Evolutionary conservation across 2,329 filamentous ascomycete species (phyloP).

Genomic region (Xylariaceae sp.): DNA sequence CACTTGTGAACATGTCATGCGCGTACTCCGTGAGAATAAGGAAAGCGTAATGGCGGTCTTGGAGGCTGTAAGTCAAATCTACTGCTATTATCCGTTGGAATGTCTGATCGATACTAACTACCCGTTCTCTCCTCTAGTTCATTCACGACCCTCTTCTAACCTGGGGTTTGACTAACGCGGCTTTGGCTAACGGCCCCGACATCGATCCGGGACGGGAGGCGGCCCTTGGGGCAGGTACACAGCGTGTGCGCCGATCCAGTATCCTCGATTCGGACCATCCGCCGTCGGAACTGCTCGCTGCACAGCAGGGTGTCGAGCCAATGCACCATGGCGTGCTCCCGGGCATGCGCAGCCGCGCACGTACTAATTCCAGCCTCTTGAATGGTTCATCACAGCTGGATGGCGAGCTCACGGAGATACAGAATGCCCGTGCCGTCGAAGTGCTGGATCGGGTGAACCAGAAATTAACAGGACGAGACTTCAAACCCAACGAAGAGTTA

Average conservation of each 20-base stretch:
- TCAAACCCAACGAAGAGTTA: conserved; percentile 79
- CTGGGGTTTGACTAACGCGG: conserved; percentile 73
- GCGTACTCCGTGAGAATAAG: conserved; percentile 92
- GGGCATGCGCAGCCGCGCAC: conserved; percentile 48
- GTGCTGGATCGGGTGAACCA: conserved; percentile 89
- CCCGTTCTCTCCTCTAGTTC: conserved; percentile 54
- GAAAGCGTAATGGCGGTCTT: conserved; percentile 97
- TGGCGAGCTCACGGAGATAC: conserved; percentile 62
- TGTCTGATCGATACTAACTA: conserved; percentile 17
- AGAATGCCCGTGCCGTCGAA: conserved; percentile 89
- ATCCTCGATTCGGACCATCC: conserved; percentile 61
- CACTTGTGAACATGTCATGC: conserved; percentile 97
- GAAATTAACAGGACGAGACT: conserved; percentile 91
- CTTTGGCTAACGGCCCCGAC: conserved; percentile 60
- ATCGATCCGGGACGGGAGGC: conserved; percentile 58
- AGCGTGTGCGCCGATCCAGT: conserved; percentile 59
- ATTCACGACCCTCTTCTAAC: conserved; percentile 99
- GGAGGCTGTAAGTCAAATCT: conserved; percentile 70
- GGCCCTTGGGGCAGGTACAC: conserved; percentile 43
- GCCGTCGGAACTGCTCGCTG: conserved; percentile 53
- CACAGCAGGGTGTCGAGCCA: conserved; percentile 33
- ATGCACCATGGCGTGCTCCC: conserved; percentile 41
- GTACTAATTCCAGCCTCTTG: conserved; percentile 51
- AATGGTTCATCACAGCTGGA: conserved; percentile 32
- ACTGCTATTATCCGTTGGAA: not conserved